phyloP scores from a whole-genome alignment of 805 yeast genomes.

The Saccharomycodes ludwigii region DNA sequence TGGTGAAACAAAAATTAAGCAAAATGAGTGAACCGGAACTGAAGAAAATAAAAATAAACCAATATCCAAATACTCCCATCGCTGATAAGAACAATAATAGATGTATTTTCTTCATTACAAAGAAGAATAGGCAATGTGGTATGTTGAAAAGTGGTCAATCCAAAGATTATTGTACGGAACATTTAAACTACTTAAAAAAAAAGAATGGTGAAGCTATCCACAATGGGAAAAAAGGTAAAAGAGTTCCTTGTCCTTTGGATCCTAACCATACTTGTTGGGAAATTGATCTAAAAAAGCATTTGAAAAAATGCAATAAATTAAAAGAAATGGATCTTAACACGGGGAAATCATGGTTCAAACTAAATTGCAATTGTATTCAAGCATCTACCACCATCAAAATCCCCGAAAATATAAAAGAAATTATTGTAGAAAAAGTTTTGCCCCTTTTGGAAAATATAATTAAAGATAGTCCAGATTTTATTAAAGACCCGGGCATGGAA shows the following conservation, averaged over 20 bases:
- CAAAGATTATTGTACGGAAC: constrained; percentile 51
- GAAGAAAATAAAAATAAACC: too few species aligned
- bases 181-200: constrained; percentile 24
- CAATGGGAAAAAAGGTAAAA: constrained; percentile 13
- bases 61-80: neutral
- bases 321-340: constrained; percentile 20
- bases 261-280: constrained; percentile 64
- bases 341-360: constrained; percentile 37
- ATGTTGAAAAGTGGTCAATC: constrained; percentile 41
- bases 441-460: constrained; percentile 26
- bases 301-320: constrained; percentile 46
- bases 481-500: constrained; percentile 17
- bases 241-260: constrained; percentile 71
- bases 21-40: too few species aligned
- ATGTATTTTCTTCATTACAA: constrained; percentile 38
- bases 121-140: constrained; percentile 43
- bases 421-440: constrained; percentile 21
- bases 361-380: constrained; percentile 30
- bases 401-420: constrained; percentile 6
- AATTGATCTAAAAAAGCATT: constrained; percentile 40
- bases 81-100: constrained; percentile 7
- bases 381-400: neutral
- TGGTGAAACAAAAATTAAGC: too few species aligned
- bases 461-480: constrained; percentile 26
- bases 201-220: constrained; percentile 9